Evolutionary conservation across 192 early-diverging fungal genomes (phyloP), one percentile per base, ranked within the genome.

Genomic region (Rhizoclosmatium sp.): DNA sequence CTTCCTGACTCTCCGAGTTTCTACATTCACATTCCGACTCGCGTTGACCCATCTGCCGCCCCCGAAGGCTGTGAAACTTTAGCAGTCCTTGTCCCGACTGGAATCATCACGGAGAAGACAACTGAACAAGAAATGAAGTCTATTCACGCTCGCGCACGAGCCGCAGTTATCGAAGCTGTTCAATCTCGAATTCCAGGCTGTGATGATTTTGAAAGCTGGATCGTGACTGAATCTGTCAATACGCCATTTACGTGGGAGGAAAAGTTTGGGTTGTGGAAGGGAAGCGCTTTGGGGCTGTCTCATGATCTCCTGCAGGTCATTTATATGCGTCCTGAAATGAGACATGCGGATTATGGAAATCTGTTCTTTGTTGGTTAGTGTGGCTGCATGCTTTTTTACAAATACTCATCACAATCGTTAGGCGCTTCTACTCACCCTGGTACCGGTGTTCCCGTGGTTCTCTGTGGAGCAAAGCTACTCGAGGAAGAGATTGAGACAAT

Each of bases 351-450:
- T 3, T 84, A 68, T 64, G 75, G 85, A 47, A 91, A 91, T 61
- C 21, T 90, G 46, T 91, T 90, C 71, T 91, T 91, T 75, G 89
- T 91, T 60, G 83, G 83, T 82, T 31, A 80, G 78, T 79, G 2
- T 9, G n/a, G 5, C 2, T 16, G 39, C 64, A 23, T 19, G 64
- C 2, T 40, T 40, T 40, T 9, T 9, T 31, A 0, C 0, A 31
- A 31, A 31, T 31, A 0, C 31, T 31, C 0, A 31, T 31, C 31
- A 31, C 31, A 31, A 2, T 80, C 46, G 3, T 3, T 19, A 79
- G 87, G 87, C 44, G 88, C 89, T 4, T 87, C 85, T 41, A 87
- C 89, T 2, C 89, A 91, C 72, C 89, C 89, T 42, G 89, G 89
- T 40, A 90, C 88, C 39, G 89, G 89, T 64, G 89, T 91, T 16